Conservation (phyloP, 202 grass and related monocot species). For the Hordeum pubiflorum region DNA sequence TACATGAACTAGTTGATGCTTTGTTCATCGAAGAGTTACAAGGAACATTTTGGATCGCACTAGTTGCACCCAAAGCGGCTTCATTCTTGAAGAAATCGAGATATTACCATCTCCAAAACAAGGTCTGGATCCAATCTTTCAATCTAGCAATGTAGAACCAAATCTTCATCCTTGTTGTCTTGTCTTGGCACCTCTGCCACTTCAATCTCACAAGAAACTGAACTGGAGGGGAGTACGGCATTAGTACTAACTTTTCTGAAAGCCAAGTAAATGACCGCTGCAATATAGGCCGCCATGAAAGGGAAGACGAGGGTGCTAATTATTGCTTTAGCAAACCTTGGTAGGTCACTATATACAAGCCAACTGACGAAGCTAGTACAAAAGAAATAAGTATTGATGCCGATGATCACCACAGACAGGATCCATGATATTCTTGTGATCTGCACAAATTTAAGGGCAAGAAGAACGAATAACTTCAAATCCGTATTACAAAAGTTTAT, state of each 20-base stretch:
- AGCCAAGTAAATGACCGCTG: slow-evolving; percentile 51
- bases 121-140: not conserved
- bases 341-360: slow-evolving; percentile 55
- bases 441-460: slow-evolving; percentile 28
- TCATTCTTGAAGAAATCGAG: not conserved
- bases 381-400: slow-evolving; percentile 76
- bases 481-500: not conserved
- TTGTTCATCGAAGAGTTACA: not conserved
- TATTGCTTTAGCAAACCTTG: slow-evolving; percentile 34
- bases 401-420: slow-evolving; percentile 48
- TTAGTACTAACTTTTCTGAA: slow-evolving; percentile 44
- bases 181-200: not conserved
- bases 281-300: slow-evolving; percentile 65
- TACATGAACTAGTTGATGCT: not conserved
- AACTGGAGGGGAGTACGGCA: not conserved
- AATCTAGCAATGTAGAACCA: not conserved
- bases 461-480: not conserved
- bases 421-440: slow-evolving; percentile 56
- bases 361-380: slow-evolving; percentile 60
- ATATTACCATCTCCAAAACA: not conserved
- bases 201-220: slow-evolving; percentile 22
- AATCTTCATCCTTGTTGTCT: not conserved
- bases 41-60: not conserved
- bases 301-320: slow-evolving; percentile 70
- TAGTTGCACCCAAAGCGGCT: not conserved